Conservation (phyloP, 1,139 yeast genomes). For the Arxiozyma bovina region DNA sequence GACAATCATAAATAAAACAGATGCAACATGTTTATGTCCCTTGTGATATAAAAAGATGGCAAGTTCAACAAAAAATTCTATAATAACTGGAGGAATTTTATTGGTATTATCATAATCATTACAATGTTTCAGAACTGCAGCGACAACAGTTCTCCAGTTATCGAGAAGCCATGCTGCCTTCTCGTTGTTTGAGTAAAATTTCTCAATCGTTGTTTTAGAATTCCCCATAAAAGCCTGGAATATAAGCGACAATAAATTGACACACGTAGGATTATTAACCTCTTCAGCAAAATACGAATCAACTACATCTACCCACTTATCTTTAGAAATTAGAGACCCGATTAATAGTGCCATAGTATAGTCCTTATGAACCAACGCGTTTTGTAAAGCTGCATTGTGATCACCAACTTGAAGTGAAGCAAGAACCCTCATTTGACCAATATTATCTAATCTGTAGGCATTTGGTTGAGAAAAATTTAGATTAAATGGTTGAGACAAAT, state of each 20-base stretch:
- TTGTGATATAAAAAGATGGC: slow-evolving; percentile 42
- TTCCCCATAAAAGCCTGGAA: slow-evolving; percentile 63
- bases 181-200: slow-evolving; percentile 35
- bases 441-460: slow-evolving; percentile 21
- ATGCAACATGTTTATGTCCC: slow-evolving; percentile 37
- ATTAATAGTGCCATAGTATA: slow-evolving; percentile 74
- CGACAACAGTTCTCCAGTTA: slow-evolving; percentile 46
- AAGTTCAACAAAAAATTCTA: slow-evolving; percentile 44
- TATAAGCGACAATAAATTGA: slow-evolving; percentile 43
- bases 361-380: slow-evolving; percentile 54
- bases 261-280: slow-evolving; percentile 33
- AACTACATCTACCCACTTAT: slow-evolving; percentile 52
- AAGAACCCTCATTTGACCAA: slow-evolving; percentile 20
- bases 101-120: background rate
- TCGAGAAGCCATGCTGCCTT: slow-evolving; percentile 41
- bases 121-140: slow-evolving; percentile 34
- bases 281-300: slow-evolving; percentile 38
- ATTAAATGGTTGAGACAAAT: slow-evolving; percentile 22
- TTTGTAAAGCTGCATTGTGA: slow-evolving; percentile 54
- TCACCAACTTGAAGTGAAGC: slow-evolving; percentile 51
- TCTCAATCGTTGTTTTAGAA: slow-evolving; percentile 44
- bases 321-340: slow-evolving; percentile 57
- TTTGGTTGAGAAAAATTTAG: slow-evolving; percentile 11
- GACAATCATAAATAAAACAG: slow-evolving; percentile 42
- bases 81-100: slow-evolving; percentile 33